phyloP scores from a whole-genome alignment of 208 protist genomes.

The Leishmania amazonensis region DNA sequence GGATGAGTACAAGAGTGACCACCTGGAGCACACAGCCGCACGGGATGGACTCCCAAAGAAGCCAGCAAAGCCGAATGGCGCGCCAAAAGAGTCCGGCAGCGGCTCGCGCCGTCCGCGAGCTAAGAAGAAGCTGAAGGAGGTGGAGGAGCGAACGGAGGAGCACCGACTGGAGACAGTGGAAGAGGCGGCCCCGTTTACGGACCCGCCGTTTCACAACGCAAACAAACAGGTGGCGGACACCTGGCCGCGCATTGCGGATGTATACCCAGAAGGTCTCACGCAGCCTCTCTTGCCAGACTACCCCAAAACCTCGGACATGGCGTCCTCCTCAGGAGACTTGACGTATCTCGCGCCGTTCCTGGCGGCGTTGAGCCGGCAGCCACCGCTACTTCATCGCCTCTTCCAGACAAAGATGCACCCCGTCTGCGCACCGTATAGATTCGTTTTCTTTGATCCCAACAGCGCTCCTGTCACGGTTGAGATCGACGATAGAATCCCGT shows the following conservation, averaged over 20 bases:
- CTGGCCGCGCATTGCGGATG: slow-evolving; percentile 69
- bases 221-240: slow-evolving; percentile 58
- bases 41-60: neutral
- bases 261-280: slow-evolving; percentile 30
- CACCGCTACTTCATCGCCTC: slow-evolving; percentile 57
- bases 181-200: slow-evolving; percentile 9
- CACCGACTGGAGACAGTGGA: slow-evolving; percentile 23
- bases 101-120: slow-evolving; percentile 11
- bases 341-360: slow-evolving; percentile 78
- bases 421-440: slow-evolving; percentile 52
- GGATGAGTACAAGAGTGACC: slow-evolving; percentile 20
- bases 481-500: slow-evolving; percentile 79
- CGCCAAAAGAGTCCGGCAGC: neutral
- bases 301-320: slow-evolving; percentile 27
- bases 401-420: slow-evolving; percentile 52
- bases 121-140: slow-evolving; percentile 15
- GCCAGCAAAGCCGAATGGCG: slow-evolving; percentile 7
- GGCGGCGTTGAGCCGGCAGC: slow-evolving; percentile 60
- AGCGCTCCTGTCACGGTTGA: slow-evolving; percentile 70
- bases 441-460: slow-evolving; percentile 80
- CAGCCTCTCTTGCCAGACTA: slow-evolving; percentile 6
- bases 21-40: neutral
- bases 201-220: slow-evolving; percentile 49
- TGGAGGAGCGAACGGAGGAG: slow-evolving; percentile 27
- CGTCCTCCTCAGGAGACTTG: slow-evolving; percentile 34